phyloP scores from a whole-genome alignment of 257 asterid genomes.

The Plantago major region DNA sequence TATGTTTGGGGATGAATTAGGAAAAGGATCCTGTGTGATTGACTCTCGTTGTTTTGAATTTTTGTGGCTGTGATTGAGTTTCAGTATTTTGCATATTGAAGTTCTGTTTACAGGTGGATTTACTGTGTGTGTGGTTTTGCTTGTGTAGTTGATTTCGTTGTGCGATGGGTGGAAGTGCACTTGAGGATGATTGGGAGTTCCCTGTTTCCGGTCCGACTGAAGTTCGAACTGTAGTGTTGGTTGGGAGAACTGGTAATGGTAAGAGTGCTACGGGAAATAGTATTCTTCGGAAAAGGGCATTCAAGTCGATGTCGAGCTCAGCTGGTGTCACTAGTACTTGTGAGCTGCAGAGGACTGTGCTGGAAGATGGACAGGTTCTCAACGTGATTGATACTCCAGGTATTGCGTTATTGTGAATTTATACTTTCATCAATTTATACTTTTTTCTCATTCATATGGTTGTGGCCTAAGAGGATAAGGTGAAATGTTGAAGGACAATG shows the following conservation, averaged over 20 bases:
- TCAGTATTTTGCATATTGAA: too few relatives aligned
- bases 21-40: too few relatives aligned
- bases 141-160: slow-evolving; percentile 10
- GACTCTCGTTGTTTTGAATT: too few relatives aligned
- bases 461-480: too few relatives aligned
- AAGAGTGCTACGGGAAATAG: slow-evolving; percentile 95
- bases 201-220: slow-evolving; percentile 35
- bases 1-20: too few relatives aligned
- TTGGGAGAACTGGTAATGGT: slow-evolving; percentile 90
- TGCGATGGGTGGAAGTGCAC: slow-evolving; percentile 41
- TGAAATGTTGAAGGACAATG: too few relatives aligned
- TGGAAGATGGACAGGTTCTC: slow-evolving; percentile 51
- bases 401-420: slow-evolving; percentile 9
- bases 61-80: too few relatives aligned
- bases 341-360: slow-evolving; percentile 54
- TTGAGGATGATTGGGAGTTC: slow-evolving; percentile 86
- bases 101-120: too few relatives aligned
- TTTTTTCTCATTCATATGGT: too few relatives aligned
- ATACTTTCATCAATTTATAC: too few relatives aligned
- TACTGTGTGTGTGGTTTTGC: too few relatives aligned
- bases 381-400: slow-evolving; percentile 93
- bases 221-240: slow-evolving; percentile 64
- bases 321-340: slow-evolving; percentile 86
- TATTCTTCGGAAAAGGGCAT: slow-evolving; percentile 51
- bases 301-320: slow-evolving; percentile 66